Conservation (phyloP, 805 yeast species). For the Limtongia smithiae region DNA sequence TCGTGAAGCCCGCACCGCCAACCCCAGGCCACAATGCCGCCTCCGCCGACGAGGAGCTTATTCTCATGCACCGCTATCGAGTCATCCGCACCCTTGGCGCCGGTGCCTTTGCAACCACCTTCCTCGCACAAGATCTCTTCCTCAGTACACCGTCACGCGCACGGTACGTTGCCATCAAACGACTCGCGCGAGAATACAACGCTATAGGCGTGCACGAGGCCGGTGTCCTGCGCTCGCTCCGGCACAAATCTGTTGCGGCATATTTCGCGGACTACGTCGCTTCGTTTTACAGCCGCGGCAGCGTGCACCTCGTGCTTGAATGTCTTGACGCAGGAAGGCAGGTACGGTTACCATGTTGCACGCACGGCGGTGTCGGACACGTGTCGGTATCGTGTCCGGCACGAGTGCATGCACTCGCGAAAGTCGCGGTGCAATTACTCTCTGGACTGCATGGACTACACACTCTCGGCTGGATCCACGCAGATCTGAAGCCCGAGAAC, state of each 20-base stretch:
- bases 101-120: constrained; percentile 24
- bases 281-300: constrained; percentile 2
- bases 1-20: not conserved
- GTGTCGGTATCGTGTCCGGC: constrained; percentile 15
- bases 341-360: constrained; percentile 18
- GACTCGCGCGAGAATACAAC: not conserved
- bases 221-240: constrained; percentile 9
- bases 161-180: constrained; percentile 21
- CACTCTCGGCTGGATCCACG: constrained; percentile 28
- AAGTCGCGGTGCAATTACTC: constrained; percentile 29
- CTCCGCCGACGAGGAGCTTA: no score
- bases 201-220: constrained; percentile 18
- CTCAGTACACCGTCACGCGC: not conserved
- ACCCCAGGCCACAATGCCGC: no score
- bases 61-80: constrained; percentile 6
- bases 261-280: constrained; percentile 9
- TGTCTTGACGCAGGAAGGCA: constrained; percentile 11
- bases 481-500: constrained; percentile 33
- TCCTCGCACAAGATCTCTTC: constrained; percentile 15
- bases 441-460: constrained; percentile 28
- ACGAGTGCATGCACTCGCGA: constrained; percentile 25
- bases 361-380: constrained; percentile 16
- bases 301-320: constrained; percentile 20
- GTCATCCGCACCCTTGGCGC: constrained; percentile 10
- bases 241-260: constrained; percentile 1